Conservation (phyloP, 768 basidiomycete genomes). For the Serpula lacrymans region DNA sequence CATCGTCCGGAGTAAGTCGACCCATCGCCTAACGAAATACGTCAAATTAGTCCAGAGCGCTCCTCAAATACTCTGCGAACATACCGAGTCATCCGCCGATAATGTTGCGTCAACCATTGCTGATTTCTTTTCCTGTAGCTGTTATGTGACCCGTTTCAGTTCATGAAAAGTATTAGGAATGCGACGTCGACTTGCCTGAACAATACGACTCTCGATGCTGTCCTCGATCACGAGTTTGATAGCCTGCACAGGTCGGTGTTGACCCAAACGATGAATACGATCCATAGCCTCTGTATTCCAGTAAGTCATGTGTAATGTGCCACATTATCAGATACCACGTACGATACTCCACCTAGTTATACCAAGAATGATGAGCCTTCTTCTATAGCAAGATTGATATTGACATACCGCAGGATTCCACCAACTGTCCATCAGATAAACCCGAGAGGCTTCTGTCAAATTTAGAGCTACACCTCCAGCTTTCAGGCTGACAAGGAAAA, state of each 20-base stretch:
- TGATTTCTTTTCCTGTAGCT: slow-evolving; percentile 96
- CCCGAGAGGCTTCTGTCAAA: slow-evolving; percentile 86
- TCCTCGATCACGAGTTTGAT: slow-evolving; percentile 95
- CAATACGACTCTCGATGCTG: slow-evolving; percentile 92
- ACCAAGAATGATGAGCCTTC: background rate
- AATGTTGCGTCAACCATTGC: slow-evolving; percentile 92
- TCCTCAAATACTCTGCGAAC: slow-evolving; percentile 24
- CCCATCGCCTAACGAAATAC: slow-evolving; percentile 71
- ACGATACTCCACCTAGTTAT: slow-evolving; percentile 72
- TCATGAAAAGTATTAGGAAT: background rate
- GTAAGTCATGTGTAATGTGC: slow-evolving; percentile 3
- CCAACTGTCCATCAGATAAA: slow-evolving; percentile 97
- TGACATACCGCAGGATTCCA: slow-evolving; percentile 90
- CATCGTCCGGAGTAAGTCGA: slow-evolving; percentile 83
- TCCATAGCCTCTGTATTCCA: slow-evolving; percentile 82
- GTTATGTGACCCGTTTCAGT: background rate
- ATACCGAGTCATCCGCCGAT: slow-evolving; percentile 74
- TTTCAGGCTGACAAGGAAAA: slow-evolving; percentile 96
- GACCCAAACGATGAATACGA: slow-evolving; percentile 94
- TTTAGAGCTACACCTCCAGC: slow-evolving; percentile 94
- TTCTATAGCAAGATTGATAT: slow-evolving; percentile 1
- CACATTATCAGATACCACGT: slow-evolving; percentile 23
- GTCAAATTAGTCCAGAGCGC: background rate
- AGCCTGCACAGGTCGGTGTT: slow-evolving; percentile 88
- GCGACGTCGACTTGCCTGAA: slow-evolving; percentile 54